phyloP scores from a whole-genome alignment of 805 yeast genomes.

The Candida nonsorbophila region DNA sequence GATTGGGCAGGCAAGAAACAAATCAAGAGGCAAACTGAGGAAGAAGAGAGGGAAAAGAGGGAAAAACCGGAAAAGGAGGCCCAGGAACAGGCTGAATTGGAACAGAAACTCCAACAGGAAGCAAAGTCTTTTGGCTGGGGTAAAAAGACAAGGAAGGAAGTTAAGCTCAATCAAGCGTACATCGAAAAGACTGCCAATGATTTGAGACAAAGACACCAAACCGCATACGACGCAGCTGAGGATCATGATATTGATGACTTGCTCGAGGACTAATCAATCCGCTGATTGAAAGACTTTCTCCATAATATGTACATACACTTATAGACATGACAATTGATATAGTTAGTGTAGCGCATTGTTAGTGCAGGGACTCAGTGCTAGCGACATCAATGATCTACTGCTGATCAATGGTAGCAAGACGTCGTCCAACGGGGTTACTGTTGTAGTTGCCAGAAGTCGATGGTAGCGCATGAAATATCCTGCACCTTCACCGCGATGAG shows the following conservation, averaged over 20 bases:
- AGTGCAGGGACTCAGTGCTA: no score
- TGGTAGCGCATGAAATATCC: no score
- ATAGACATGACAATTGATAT: no score
- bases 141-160: conserved; percentile 59
- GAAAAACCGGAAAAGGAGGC: conserved; percentile 30
- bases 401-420: no score
- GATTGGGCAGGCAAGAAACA: conserved; percentile 56
- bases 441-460: no score
- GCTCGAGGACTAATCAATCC: conserved; percentile 44
- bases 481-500: no score
- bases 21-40: conserved; percentile 39
- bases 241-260: conserved; percentile 69
- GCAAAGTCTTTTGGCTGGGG: conserved; percentile 74
- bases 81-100: conserved; percentile 27
- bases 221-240: conserved; percentile 43
- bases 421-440: no score
- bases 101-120: conserved; percentile 22
- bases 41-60: conserved; percentile 40
- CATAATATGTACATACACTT: no score
- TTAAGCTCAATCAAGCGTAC: conserved; percentile 49
- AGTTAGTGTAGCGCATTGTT: no score
- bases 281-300: no score
- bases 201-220: conserved; percentile 37
- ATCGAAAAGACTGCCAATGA: conserved; percentile 42
- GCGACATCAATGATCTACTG: no score